phyloP scores from a whole-genome alignment of 2,329 filamentous ascomycete genomes.

The Cercospora sojina region DNA sequence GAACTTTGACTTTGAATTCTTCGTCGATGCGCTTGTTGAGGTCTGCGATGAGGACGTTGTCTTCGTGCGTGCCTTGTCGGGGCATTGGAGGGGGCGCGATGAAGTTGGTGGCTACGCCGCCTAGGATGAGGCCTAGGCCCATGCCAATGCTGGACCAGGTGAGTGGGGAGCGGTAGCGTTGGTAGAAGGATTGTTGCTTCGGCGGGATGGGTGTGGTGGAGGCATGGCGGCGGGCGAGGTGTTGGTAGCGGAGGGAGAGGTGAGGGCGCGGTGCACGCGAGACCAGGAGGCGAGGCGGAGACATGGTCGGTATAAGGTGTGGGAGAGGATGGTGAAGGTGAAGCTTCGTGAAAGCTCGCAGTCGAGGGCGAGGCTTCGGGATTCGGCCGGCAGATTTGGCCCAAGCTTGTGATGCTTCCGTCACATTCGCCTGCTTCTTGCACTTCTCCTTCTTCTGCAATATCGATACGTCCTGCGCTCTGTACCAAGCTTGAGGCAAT shows the following conservation, averaged over 20 bases:
- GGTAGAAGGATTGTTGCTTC: constrained; percentile 9
- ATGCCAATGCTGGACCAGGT: constrained; percentile 41
- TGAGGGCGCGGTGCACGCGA: constrained; percentile 23
- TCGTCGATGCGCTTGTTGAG: constrained; percentile 47
- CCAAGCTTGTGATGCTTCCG: not conserved
- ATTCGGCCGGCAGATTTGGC: not conserved
- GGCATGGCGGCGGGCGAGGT: constrained; percentile 12
- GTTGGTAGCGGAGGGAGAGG: constrained; percentile 32
- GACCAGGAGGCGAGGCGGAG: not conserved
- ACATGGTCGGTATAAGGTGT: not conserved
- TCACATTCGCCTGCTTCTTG: not conserved
- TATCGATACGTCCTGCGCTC: not conserved
- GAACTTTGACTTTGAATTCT: constrained; percentile 51
- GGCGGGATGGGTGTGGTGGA: not conserved
- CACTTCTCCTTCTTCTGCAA: not conserved
- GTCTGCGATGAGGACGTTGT: constrained; percentile 43
- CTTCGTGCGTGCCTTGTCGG: constrained; percentile 43
- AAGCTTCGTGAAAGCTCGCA: constrained; percentile 3
- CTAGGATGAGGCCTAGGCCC: constrained; percentile 28
- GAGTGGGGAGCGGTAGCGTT: constrained; percentile 16
- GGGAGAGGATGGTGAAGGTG: not conserved
- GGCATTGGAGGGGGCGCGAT: constrained; percentile 49
- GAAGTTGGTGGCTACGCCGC: constrained; percentile 43
- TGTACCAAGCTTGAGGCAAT: not conserved
- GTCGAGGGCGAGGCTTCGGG: constrained; percentile 1